Evolutionary conservation across 2,329 filamentous ascomycete genomes (phyloP), one percentile per base, ranked within the genome.

Genomic region (Apiospora pterosperma): DNA sequence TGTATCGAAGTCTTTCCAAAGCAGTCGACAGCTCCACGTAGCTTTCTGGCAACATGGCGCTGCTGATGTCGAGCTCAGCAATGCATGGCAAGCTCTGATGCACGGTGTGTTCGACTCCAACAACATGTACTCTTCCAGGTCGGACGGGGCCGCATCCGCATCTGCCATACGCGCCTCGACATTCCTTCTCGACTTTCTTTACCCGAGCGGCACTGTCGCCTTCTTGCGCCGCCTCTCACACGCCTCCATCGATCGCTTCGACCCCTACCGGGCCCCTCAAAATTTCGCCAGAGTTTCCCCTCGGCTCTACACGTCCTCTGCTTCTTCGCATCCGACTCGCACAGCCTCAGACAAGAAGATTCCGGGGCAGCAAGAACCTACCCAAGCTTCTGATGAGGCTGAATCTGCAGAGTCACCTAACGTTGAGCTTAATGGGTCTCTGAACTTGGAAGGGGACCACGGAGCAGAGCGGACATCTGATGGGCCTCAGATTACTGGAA

Each of bases 21-120:
- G 73, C 67, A 76, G 75, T 64, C 79, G 80, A 64, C 78, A 77
- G 61, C 78, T 87, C 61, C 82, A 81, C 59, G 80, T 80, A 14
- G 73, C 79, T 42, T 86, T 87, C 69, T 86, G 84, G 83, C 80
- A 84, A 64, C 82, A 87, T 78, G 83, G 83, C 21, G 82, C 82
- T 42, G 76, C 79, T 41, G 79, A 81, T 25, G 70, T 85, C 67
- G 84, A 85, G 72, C 76, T 84, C 41, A 76, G 78, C 65, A 77
- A 71, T 59, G 75, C 78, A 62, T 83, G 80, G 76, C 78, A 80
- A 61, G 68, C 74, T 55, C 71, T 79, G 48, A 67, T 76, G 69
- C 76, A 76, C 62, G 72, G 72, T 36, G 72, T 75, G 11, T 67
- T 71, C 63, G 72, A 70, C 66, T 64, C 69, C 34, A 64, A 67